Conservation (phyloP, 345 rosid species). For the Isatis tinctoria region DNA sequence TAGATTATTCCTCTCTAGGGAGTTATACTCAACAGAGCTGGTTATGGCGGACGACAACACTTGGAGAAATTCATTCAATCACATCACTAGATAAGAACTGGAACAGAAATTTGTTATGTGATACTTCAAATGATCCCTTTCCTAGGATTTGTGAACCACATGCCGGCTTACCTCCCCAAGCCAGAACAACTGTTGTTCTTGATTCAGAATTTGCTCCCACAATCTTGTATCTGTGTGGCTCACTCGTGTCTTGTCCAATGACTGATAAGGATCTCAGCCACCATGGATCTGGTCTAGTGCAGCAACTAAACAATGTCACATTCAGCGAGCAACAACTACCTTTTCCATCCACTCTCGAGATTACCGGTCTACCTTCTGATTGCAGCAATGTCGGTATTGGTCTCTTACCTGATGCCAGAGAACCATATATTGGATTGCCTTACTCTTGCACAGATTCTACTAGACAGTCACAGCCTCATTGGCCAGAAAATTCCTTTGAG, state of each 20-base stretch:
- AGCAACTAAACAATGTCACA: constrained; percentile 26
- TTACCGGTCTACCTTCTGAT: neutral
- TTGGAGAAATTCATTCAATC: constrained; percentile 25
- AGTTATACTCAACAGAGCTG: constrained; percentile 29
- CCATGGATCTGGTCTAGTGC: constrained; percentile 30
- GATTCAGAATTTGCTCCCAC: constrained; percentile 25
- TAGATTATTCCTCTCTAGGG: constrained; percentile 4
- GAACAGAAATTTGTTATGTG: constrained; percentile 5
- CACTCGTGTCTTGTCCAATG: neutral
- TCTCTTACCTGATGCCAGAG: constrained; percentile 28
- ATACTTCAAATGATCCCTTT: constrained; percentile 20
- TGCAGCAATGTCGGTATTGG: constrained; percentile 26
- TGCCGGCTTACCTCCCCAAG: constrained; percentile 27
- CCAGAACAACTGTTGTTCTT: constrained; percentile 21
- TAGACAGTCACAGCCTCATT: constrained; percentile 25
- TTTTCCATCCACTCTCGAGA: neutral
- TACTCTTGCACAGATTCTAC: constrained; percentile 37
- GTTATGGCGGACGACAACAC: constrained; percentile 20
- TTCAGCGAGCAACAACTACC: constrained; percentile 28
- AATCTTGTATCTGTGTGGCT: constrained; percentile 17
- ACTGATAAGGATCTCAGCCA: constrained; percentile 25
- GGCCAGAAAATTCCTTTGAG: constrained; percentile 33
- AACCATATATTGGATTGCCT: constrained; percentile 38
- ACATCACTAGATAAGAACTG: constrained; percentile 23
- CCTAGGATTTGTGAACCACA: constrained; percentile 35